Evolutionary conservation across 768 basidiomycete species (phyloP).

Genomic region (Mycena floridula): DNA sequence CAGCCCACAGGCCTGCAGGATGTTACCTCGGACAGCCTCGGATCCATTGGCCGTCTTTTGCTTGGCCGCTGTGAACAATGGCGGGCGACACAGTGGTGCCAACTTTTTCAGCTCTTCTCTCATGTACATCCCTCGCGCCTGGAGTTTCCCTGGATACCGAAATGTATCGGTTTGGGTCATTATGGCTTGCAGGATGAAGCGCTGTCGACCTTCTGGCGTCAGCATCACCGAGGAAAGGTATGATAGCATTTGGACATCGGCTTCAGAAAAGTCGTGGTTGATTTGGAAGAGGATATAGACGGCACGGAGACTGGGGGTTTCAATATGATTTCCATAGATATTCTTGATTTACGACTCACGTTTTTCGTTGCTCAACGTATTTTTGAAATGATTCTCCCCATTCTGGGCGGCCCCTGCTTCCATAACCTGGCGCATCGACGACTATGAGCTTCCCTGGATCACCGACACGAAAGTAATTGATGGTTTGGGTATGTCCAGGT

Average conservation of each 20-base stretch:
- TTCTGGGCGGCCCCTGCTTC: slow-evolving; percentile 62
- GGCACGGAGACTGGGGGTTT: slow-evolving; percentile 48
- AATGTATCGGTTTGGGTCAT: background rate
- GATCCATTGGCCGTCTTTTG: too few relatives aligned
- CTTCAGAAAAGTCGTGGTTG: slow-evolving; percentile 51
- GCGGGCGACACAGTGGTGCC: too few relatives aligned
- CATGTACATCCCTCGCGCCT: too few relatives aligned
- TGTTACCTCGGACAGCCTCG: too few relatives aligned
- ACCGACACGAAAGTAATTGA: slow-evolving; percentile 73
- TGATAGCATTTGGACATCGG: slow-evolving; percentile 57
- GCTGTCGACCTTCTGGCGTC: background rate
- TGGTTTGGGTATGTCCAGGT: slow-evolving; percentile 64
- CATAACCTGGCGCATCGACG: slow-evolving; percentile 82
- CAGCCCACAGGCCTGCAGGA: too few relatives aligned
- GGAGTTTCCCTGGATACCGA: too few relatives aligned
- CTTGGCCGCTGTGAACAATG: too few relatives aligned
- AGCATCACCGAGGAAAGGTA: slow-evolving; percentile 29
- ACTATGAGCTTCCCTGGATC: slow-evolving; percentile 50
- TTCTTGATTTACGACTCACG: slow-evolving; percentile 36
- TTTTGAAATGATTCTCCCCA: slow-evolving; percentile 69
- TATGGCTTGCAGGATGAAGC: background rate
- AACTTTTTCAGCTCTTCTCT: too few relatives aligned
- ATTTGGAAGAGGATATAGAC: slow-evolving; percentile 69
- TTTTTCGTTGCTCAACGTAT: slow-evolving; percentile 53
- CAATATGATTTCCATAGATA: slow-evolving; percentile 1